Evolutionary conservation across 768 basidiomycete species (phyloP).

Genomic region (Pulveroboletus sp.): DNA sequence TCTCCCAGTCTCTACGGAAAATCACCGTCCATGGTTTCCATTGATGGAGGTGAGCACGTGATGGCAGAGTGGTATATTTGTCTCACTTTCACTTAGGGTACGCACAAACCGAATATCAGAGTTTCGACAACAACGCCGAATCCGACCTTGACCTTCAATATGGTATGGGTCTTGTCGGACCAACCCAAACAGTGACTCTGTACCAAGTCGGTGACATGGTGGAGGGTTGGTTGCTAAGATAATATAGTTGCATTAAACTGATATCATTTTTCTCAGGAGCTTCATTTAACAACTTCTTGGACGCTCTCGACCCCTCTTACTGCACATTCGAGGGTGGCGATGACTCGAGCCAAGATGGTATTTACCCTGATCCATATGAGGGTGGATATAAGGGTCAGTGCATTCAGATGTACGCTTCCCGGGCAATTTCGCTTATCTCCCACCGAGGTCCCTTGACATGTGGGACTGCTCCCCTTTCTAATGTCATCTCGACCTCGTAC

Average conservation of each 20-base stretch:
- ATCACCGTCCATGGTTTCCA: constrained; percentile 27
- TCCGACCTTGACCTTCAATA: constrained; percentile 33
- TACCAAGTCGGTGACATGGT: constrained; percentile 32
- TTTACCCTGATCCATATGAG: constrained; percentile 22
- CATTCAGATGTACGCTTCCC: not conserved
- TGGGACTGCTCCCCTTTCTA: constrained; percentile 32
- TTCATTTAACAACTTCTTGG: constrained; percentile 35
- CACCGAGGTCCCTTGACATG: constrained; percentile 33
- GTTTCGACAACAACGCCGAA: constrained; percentile 28
- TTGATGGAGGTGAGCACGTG: constrained; percentile 29
- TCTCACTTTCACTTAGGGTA: constrained; percentile 18
- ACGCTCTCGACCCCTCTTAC: constrained; percentile 34
- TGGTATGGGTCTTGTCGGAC: constrained; percentile 26
- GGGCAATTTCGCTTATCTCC: not conserved
- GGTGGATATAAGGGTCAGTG: constrained; percentile 24
- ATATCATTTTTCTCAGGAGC: constrained; percentile 11
- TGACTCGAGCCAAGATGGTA: constrained; percentile 26
- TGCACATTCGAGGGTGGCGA: constrained; percentile 36
- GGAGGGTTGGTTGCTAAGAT: constrained; percentile 14
- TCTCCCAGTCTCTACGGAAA: constrained; percentile 20
- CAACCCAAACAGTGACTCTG: constrained; percentile 25
- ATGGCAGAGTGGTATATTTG: not conserved
- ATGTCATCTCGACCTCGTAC: constrained; percentile 44
- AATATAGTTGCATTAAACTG: not conserved
- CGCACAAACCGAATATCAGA: constrained; percentile 24